phyloP scores from a whole-genome alignment of 2,329 filamentous ascomycete species.

The Penicillium sp. region DNA sequence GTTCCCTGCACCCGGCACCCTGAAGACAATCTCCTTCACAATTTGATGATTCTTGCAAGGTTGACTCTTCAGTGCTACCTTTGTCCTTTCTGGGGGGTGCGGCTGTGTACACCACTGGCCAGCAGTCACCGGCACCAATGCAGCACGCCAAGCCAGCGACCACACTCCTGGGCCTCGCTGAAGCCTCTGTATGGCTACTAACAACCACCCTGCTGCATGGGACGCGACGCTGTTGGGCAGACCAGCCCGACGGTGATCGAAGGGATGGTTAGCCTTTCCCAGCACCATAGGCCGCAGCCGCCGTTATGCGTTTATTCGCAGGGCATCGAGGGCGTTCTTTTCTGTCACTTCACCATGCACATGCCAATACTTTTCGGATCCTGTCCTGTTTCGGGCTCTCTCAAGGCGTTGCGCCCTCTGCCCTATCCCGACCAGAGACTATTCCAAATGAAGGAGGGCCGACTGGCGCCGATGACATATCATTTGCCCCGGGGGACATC shows the following conservation, averaged over 20 bases:
- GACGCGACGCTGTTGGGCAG: conserved; percentile 21
- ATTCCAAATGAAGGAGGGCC: background rate
- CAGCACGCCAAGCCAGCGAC: conserved; percentile 33
- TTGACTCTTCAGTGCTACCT: conserved; percentile 1
- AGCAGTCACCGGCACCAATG: conserved; percentile 31
- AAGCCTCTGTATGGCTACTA: conserved; percentile 9
- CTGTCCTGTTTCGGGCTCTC: background rate
- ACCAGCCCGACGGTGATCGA: conserved; percentile 20
- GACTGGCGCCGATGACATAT: conserved; percentile 18
- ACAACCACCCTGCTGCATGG: conserved; percentile 11
- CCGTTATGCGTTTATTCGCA: conserved; percentile 17
- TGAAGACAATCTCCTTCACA: too few relatives aligned
- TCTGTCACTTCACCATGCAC: background rate
- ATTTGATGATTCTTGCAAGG: conserved; percentile 1
- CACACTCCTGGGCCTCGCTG: conserved; percentile 33
- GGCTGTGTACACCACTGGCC: conserved; percentile 32
- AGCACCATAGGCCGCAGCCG: conserved; percentile 15
- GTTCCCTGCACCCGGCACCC: too few relatives aligned
- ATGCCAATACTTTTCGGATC: conserved; percentile 1
- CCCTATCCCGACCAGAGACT: background rate
- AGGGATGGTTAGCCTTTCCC: conserved; percentile 21
- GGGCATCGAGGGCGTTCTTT: conserved; percentile 1
- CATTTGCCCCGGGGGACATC: conserved; percentile 12
- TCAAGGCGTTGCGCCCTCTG: background rate
- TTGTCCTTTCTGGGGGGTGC: conserved; percentile 12